Evolutionary conservation across 345 rosid genomes (phyloP), one percentile per base, ranked within the genome.

Genomic region (Streptanthus diversifolius): DNA sequence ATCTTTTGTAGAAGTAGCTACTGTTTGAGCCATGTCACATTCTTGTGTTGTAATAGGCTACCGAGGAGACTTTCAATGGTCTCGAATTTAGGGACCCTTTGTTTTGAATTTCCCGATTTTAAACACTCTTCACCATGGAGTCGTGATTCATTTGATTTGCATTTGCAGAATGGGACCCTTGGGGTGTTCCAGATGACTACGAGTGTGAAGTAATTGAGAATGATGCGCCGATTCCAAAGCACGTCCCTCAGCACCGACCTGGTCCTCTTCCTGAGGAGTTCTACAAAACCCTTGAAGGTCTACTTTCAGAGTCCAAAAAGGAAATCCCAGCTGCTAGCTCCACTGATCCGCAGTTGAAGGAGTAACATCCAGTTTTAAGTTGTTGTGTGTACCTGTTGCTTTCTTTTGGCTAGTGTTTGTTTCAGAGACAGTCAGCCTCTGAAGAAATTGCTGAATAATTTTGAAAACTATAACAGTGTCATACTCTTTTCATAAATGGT

Each of bases 171-270:
- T 91, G 96, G 98, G 93, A 90, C 80, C 98, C 98, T 56, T 90
- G 98, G 98, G 98, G 92, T 72, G 92, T 91, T 80, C 92, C 96
- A 30, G 98, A 95, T 35, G 99, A 92, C 78, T 86, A 87, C 27
- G 93, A 90, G 71, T 88, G 93, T 17, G 98, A 95, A 80, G 85
- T 91, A n/a, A 83, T 95, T 9, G 98, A 95, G 81, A 86, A 90
- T 15, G 93, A 90, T 75, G 90, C 93, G 19, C 96, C 96, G 3
- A 80, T 91, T 75, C 99, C 99, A 0, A 90, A 91, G 84, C 99
- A 91, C 60, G 89, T 95, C 61, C 99, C 98, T 48, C 82, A 74
- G 72, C 99, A 95, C 76, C 89, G 93, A 71, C 97, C 97, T 19
- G 98, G 97, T 66, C 98, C 99, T 65, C 92, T 95, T 30, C 98